These are phyloP conservation scores for Didymosphaeria variabile DNA, from an alignment of 2,329 filamentous ascomycete species.

Conservation along the genomic window DNA sequence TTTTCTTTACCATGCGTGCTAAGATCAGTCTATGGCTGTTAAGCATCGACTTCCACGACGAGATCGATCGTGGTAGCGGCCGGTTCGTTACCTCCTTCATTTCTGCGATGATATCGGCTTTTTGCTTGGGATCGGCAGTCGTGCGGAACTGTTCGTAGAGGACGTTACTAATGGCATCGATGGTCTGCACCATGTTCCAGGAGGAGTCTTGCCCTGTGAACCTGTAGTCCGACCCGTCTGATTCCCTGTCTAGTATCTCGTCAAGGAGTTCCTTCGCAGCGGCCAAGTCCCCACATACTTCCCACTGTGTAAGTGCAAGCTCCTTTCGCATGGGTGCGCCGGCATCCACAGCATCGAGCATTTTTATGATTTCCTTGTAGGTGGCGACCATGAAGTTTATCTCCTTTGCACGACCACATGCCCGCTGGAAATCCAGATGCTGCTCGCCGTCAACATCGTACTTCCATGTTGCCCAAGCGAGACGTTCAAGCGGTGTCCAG, in stretches of 20 bases:
- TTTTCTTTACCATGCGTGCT: slow-evolving; percentile 7
- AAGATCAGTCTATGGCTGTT: slow-evolving; percentile 1
- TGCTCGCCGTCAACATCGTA: background rate
- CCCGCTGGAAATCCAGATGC: background rate
- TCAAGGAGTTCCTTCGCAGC: slow-evolving; percentile 5
- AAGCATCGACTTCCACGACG: slow-evolving; percentile 6
- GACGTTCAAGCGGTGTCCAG: slow-evolving; percentile 9
- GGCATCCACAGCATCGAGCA: slow-evolving; percentile 9
- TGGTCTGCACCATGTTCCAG: background rate
- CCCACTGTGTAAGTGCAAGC: slow-evolving; percentile 6
- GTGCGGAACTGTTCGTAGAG: slow-evolving; percentile 11
- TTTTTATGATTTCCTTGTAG: slow-evolving; percentile 2
- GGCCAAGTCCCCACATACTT: background rate
- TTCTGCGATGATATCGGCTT: slow-evolving; percentile 3
- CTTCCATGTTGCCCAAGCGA: slow-evolving; percentile 11
- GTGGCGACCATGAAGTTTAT: background rate
- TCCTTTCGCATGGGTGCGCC: slow-evolving; percentile 6
- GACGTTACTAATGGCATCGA: background rate
- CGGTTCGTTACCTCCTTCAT: background rate
- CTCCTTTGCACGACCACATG: slow-evolving; percentile 4
- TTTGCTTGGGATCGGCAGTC: background rate
- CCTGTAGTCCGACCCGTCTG: background rate
- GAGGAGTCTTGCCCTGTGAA: background rate
- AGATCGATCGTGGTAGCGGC: background rate
- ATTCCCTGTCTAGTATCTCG: background rate